Conservation (phyloP, 352 stramenopile genomes). For the Globisporangium canariense region DNA sequence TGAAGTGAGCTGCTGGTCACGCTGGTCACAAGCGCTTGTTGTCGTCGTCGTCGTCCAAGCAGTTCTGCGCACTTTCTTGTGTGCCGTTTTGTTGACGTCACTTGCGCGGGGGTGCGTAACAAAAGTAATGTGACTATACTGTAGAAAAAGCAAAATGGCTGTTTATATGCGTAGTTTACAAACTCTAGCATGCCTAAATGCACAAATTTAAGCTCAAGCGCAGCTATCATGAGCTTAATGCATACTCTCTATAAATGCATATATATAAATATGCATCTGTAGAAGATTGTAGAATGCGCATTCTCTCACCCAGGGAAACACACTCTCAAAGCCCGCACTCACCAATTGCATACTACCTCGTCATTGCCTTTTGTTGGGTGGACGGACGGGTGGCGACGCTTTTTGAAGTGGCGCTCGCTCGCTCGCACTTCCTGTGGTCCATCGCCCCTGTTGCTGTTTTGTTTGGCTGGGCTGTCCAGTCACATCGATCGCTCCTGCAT, state of each 20-base stretch:
- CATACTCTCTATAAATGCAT: no score
- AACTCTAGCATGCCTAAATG: no score
- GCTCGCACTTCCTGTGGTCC: neutral
- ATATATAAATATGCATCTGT: no score
- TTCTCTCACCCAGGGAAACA: neutral
- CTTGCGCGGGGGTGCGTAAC: neutral
- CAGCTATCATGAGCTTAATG: no score
- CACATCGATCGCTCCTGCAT: constrained; percentile 8
- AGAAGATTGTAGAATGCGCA: neutral
- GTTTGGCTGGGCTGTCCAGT: neutral
- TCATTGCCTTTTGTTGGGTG: neutral
- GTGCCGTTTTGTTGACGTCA: constrained; percentile 1
- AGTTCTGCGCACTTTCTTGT: constrained; percentile 21
- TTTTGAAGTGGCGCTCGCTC: constrained; percentile 13
- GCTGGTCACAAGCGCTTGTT: neutral
- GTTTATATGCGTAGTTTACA: no score
- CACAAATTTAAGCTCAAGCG: no score
- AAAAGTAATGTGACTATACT: no score
- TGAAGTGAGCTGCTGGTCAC: neutral
- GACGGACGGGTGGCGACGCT: neutral
- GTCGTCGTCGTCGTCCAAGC: neutral
- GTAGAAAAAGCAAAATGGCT: no score
- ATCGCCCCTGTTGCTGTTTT: neutral
- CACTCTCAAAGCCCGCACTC: neutral
- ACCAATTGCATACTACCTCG: neutral